Conservation (phyloP, 495 filamentous ascomycete species). For the Bacidia gigantensis region DNA sequence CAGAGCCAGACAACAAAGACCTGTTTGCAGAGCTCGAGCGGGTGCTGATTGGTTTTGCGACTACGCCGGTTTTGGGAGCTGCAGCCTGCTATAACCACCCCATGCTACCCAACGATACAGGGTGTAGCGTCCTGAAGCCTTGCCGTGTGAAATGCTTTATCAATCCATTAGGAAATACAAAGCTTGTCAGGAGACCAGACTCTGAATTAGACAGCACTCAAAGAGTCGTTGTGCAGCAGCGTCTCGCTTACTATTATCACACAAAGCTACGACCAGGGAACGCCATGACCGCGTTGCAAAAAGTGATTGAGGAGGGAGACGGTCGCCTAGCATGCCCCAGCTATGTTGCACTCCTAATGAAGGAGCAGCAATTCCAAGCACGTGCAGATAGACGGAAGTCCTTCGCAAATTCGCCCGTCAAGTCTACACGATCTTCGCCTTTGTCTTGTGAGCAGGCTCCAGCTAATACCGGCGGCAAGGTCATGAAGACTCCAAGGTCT, state of each 20-base stretch:
- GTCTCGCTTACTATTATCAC: constrained; percentile 13
- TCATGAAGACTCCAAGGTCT: not conserved
- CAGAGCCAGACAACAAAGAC: not conserved
- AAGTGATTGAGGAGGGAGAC: constrained; percentile 14
- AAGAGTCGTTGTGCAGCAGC: constrained; percentile 13
- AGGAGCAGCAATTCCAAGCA: constrained; percentile 18
- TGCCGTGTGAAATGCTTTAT: constrained; percentile 3
- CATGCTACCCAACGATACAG: constrained; percentile 12
- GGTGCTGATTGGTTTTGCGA: constrained; percentile 4
- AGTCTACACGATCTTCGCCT: not conserved
- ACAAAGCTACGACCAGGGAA: constrained; percentile 12
- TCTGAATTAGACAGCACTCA: not conserved
- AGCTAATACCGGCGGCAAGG: not conserved
- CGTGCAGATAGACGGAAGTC: constrained; percentile 5
- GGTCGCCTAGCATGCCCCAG: constrained; percentile 9
- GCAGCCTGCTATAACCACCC: constrained; percentile 20
- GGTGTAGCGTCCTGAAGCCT: constrained; percentile 5
- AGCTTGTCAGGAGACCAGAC: not conserved
- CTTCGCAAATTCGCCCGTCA: constrained; percentile 2
- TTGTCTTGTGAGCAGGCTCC: not conserved
- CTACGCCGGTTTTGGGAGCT: constrained; percentile 15
- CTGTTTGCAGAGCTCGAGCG: constrained; percentile 1
- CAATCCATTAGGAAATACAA: not conserved
- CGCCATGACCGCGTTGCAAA: constrained; percentile 11
- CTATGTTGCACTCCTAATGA: constrained; percentile 12